Conservation (phyloP, 768 basidiomycete genomes). For the Suillus bovinus region DNA sequence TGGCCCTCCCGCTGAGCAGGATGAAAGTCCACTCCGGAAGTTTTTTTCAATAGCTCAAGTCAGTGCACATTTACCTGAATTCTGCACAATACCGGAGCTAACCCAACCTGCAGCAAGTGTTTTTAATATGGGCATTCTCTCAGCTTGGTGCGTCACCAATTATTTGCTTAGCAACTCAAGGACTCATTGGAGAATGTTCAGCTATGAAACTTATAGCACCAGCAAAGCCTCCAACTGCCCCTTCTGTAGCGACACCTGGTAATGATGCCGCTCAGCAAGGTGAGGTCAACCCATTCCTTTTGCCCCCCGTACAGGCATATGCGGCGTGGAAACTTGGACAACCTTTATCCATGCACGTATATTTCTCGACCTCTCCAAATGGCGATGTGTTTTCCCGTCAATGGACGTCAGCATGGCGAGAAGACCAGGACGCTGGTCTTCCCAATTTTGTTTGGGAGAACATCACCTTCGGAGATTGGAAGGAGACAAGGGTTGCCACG, state of each 20-base stretch:
- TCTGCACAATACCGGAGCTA: slow-evolving; percentile 2
- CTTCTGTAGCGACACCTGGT: slow-evolving; percentile 29
- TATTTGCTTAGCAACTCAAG: background rate
- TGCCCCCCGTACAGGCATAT: slow-evolving; percentile 54
- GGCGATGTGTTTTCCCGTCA: slow-evolving; percentile 59
- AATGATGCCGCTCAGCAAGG: slow-evolving; percentile 17
- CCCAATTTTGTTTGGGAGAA: slow-evolving; percentile 78
- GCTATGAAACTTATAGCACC: slow-evolving; percentile 47
- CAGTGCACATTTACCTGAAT: slow-evolving; percentile 10
- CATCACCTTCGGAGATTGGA: slow-evolving; percentile 77
- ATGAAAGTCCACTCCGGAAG: slow-evolving; percentile 38
- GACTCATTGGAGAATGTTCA: slow-evolving; percentile 21
- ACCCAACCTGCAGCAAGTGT: slow-evolving; percentile 53
- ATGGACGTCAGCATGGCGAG: slow-evolving; percentile 50
- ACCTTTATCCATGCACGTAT: slow-evolving; percentile 68
- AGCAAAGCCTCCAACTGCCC: slow-evolving; percentile 32
- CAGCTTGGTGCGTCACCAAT: slow-evolving; percentile 53
- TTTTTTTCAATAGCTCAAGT: slow-evolving; percentile 46
- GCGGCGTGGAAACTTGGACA: slow-evolving; percentile 65
- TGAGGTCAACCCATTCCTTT: slow-evolving; percentile 45
- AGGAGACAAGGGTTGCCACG: slow-evolving; percentile 54
- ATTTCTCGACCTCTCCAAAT: slow-evolving; percentile 65
- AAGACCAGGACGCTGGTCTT: slow-evolving; percentile 49
- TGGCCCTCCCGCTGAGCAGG: slow-evolving; percentile 25
- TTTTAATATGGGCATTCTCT: slow-evolving; percentile 64